A percentile compares a stretch with the other conserved stretches of the same genome.
Evolutionary conservation across 2,329 filamentous ascomycete species (phyloP).

Genomic region (Pyrenochaeta sp.): DNA sequence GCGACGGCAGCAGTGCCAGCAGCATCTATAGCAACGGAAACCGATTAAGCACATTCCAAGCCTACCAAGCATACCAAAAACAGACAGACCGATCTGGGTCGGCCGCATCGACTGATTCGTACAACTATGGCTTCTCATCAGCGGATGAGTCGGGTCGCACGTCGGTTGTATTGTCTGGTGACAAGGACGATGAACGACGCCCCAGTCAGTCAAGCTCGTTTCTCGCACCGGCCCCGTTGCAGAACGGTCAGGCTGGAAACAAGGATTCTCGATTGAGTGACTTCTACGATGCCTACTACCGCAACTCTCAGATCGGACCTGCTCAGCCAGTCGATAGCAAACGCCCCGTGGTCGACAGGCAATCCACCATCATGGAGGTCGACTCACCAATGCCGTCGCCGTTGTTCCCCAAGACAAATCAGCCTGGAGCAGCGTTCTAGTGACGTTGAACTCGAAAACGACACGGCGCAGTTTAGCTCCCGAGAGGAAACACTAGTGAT

Average conservation of each 20-base stretch:
- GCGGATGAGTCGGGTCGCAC: conserved; percentile 27
- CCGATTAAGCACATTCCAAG: conserved; percentile 27
- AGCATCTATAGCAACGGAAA: conserved; percentile 43
- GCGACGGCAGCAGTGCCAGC: conserved; percentile 43
- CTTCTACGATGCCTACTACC: conserved; percentile 52
- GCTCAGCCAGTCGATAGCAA: conserved; percentile 17
- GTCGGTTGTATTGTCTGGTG: conserved; percentile 21
- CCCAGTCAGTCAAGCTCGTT: conserved; percentile 24
- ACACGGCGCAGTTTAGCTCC: background rate
- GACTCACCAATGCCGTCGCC: conserved; percentile 39
- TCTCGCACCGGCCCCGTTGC: conserved; percentile 21
- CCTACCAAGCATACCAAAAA: conserved; percentile 25
- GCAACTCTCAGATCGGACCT: conserved; percentile 33
- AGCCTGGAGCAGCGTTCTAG: conserved; percentile 32
- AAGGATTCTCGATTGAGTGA: conserved; percentile 46
- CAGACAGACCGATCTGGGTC: conserved; percentile 21
- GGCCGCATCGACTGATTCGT: conserved; percentile 15
- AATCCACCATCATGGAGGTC: conserved; percentile 40
- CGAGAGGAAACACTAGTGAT: background rate
- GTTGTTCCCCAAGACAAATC: conserved; percentile 19
- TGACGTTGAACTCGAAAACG: conserved; percentile 1
- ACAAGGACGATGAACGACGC: conserved; percentile 22
- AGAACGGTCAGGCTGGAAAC: conserved; percentile 7
- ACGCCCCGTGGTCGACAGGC: conserved; percentile 21
- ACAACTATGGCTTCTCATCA: conserved; percentile 27